Evolutionary conservation across 1,284 basidiomycete genomes (phyloP).

Genomic region (Fomitopsis schrenkii): DNA sequence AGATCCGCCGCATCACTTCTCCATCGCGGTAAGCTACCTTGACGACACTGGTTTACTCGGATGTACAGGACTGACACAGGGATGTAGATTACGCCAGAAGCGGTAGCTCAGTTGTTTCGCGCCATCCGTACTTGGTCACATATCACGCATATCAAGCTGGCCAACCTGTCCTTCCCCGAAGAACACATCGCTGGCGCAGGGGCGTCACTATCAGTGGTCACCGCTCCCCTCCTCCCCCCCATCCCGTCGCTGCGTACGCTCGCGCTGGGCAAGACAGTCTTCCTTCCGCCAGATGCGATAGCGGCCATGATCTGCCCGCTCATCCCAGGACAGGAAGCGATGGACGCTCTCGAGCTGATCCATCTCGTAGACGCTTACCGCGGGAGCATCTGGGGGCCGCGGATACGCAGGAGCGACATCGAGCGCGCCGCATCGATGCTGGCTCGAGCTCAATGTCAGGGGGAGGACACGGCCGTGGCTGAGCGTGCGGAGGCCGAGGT

Average conservation of each 20-base stretch:
- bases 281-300: conserved; percentile 36
- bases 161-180: conserved; percentile 38
- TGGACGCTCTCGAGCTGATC: conserved; percentile 29
- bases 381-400: conserved; percentile 53
- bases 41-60: conserved; percentile 1
- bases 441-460: conserved; percentile 1
- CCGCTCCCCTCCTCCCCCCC: conserved; percentile 28
- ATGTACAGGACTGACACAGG: background rate
- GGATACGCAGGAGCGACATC: conserved; percentile 36
- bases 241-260: conserved; percentile 38
- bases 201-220: conserved; percentile 11
- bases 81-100: conserved; percentile 43
- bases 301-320: conserved; percentile 32
- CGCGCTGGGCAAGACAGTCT: conserved; percentile 45
- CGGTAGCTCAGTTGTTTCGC: conserved; percentile 38
- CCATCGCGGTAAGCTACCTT: conserved; percentile 42
- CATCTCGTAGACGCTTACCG: conserved; percentile 49
- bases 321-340: conserved; percentile 17
- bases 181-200: conserved; percentile 14
- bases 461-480: conserved; percentile 2
- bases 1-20: conserved; percentile 57
- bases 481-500: conserved; percentile 8
- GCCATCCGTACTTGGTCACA: conserved; percentile 41
- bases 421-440: conserved; percentile 28
- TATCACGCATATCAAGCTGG: conserved; percentile 41